Evolutionary conservation across 116 monocot species (phyloP).

Genomic region (Phalaenopsis hybrid): DNA sequence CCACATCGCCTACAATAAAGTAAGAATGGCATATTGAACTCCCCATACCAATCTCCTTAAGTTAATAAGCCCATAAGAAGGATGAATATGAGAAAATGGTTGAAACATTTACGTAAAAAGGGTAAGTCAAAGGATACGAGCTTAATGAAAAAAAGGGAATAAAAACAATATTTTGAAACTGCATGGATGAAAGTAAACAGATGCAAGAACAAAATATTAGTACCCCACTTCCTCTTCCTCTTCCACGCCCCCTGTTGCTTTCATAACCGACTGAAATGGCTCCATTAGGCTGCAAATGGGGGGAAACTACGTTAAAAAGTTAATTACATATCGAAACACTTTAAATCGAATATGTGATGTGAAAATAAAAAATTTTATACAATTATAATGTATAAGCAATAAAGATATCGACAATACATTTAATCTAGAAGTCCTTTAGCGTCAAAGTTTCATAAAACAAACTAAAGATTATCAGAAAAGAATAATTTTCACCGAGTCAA

Average conservation of each 20-base stretch:
- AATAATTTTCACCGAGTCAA: too few species aligned
- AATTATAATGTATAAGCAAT: background rate
- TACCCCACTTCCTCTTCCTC: conserved; percentile 27
- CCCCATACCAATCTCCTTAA: background rate
- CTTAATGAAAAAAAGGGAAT: background rate
- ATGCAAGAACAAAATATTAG: background rate
- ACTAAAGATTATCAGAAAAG: too few species aligned
- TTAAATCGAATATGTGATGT: background rate
- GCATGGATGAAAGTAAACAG: background rate
- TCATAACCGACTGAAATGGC: conserved; percentile 8
- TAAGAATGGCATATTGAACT: background rate
- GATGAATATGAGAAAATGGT: background rate
- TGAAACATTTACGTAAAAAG: background rate
- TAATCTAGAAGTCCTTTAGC: background rate
- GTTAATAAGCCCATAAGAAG: background rate
- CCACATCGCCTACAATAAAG: background rate
- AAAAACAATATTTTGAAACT: background rate
- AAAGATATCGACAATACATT: background rate
- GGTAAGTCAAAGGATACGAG: background rate
- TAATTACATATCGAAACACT: background rate
- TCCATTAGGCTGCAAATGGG: conserved; percentile 18
- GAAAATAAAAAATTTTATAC: background rate
- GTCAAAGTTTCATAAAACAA: background rate
- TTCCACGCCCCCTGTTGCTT: conserved; percentile 21
- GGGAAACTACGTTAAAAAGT: background rate